These are phyloP conservation scores for Agapanthus africanus DNA, from an alignment of 106 monocot species.

Conservation along the genomic window DNA sequence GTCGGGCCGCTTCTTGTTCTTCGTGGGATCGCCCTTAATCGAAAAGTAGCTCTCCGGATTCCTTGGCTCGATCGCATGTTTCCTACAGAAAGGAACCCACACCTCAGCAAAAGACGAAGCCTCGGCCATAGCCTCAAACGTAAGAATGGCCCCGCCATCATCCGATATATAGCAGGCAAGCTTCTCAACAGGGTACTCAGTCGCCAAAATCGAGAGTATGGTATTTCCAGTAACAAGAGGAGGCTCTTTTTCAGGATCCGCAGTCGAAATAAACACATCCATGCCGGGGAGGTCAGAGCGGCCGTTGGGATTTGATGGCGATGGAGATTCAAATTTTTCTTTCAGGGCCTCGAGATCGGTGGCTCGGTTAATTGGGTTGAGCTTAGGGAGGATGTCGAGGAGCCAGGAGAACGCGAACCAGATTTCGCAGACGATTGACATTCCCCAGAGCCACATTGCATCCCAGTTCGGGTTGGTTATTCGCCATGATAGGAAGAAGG, in stretches of 20 bases:
- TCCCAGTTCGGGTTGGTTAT: conserved; percentile 67
- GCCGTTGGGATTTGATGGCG: conserved; percentile 44
- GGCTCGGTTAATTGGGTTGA: conserved; percentile 88
- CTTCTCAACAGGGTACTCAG: conserved; percentile 95
- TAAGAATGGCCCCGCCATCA: conserved; percentile 77
- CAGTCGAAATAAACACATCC: conserved; percentile 67
- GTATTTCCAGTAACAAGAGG: conserved; percentile 87
- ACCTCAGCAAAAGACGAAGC: conserved; percentile 64
- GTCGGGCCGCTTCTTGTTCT: conserved; percentile 85
- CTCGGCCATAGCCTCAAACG: conserved; percentile 91
- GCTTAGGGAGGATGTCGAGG: conserved; percentile 81
- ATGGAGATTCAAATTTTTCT: conserved; percentile 52
- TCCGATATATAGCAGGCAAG: conserved; percentile 82
- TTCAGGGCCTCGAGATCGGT: conserved; percentile 64
- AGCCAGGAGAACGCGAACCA: conserved; percentile 97
- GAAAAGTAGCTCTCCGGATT: conserved; percentile 81
- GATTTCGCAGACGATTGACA: conserved; percentile 79
- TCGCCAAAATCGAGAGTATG: conserved; percentile 78
- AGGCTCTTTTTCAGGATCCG: conserved; percentile 78
- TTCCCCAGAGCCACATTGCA: conserved; percentile 88
- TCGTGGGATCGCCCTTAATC: conserved; percentile 68
- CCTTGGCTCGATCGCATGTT: conserved; percentile 84
- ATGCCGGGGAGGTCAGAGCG: conserved; percentile 63
- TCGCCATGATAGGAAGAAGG: conserved; percentile 59
- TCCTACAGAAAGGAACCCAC: conserved; percentile 96